Percentiles rank a stretch among this genome's conserved stretches.
Evolutionary conservation across 805 yeast genomes (phyloP).

Genomic region (Lipomyces chichibuensis): DNA sequence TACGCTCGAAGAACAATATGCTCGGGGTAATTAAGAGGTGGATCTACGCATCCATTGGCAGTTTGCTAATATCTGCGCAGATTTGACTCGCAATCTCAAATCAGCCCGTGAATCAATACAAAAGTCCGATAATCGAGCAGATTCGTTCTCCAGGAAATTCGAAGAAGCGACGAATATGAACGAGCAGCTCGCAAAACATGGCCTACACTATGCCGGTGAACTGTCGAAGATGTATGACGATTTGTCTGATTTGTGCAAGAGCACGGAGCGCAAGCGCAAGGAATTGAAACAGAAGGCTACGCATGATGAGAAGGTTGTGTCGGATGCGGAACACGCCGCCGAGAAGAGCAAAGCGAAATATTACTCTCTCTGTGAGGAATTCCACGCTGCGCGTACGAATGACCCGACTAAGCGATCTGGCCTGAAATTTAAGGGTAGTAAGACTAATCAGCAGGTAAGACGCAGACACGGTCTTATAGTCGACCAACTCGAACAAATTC

Average conservation of each 20-base stretch:
- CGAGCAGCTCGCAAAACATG: conserved; percentile 75
- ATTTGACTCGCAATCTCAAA: background rate
- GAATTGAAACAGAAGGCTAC: conserved; percentile 77
- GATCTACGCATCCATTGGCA: background rate
- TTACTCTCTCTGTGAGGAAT: conserved; percentile 77
- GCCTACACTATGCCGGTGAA: conserved; percentile 66
- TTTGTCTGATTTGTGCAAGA: conserved; percentile 65
- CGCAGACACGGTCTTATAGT: background rate
- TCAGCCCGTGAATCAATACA: conserved; percentile 51
- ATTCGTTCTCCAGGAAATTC: conserved; percentile 67
- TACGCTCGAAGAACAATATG: conserved; percentile 72
- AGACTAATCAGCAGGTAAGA: conserved; percentile 69
- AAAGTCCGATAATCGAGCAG: conserved; percentile 56
- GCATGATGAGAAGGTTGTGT: conserved; percentile 79
- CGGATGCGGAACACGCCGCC: conserved; percentile 78
- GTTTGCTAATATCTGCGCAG: background rate
- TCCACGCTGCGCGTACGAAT: conserved; percentile 75
- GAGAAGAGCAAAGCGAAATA: conserved; percentile 86
- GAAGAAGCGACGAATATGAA: conserved; percentile 75
- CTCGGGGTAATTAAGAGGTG: conserved; percentile 27
- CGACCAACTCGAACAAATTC: background rate
- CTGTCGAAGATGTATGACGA: conserved; percentile 86
- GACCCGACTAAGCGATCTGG: conserved; percentile 85
- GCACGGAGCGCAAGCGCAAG: conserved; percentile 75
- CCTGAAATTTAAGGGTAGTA: conserved; percentile 69